These are phyloP conservation scores for Aspergillus bridgeri DNA, from an alignment of 495 filamentous ascomycete species.

Conservation along the genomic window DNA sequence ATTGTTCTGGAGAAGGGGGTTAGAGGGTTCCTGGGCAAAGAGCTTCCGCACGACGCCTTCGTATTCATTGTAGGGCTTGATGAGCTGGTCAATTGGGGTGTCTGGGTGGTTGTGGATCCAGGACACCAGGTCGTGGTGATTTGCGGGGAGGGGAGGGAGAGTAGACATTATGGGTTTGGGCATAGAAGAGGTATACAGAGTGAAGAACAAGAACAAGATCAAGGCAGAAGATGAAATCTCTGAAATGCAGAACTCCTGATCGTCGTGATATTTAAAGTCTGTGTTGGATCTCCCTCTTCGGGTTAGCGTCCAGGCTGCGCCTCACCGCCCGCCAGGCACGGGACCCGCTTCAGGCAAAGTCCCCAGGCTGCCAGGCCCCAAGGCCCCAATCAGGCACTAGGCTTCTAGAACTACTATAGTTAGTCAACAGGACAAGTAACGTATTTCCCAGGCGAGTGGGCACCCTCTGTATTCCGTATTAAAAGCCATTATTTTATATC, in stretches of 20 bases:
- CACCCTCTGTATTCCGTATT: no score
- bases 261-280: neutral
- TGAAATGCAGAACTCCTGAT: neutral
- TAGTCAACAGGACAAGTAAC: no score
- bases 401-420: no score
- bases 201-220: no score
- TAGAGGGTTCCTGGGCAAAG: constrained; percentile 65
- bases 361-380: no score
- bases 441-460: no score
- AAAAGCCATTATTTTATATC: no score
- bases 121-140: constrained; percentile 40
- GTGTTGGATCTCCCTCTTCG: neutral
- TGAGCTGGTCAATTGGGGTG: constrained; percentile 51
- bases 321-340: neutral
- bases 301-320: neutral
- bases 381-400: neutral
- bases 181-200: no score
- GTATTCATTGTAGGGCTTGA: constrained; percentile 65
- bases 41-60: constrained; percentile 65
- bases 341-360: neutral
- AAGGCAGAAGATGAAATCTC: neutral
- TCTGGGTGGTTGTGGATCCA: constrained; percentile 48
- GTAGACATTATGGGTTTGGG: neutral
- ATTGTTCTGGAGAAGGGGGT: constrained; percentile 55
- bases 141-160: constrained; percentile 38